These are phyloP conservation scores for Remersonia thermophila DNA, from an alignment of 2,329 filamentous ascomycete genomes.

Conservation along the genomic window DNA sequence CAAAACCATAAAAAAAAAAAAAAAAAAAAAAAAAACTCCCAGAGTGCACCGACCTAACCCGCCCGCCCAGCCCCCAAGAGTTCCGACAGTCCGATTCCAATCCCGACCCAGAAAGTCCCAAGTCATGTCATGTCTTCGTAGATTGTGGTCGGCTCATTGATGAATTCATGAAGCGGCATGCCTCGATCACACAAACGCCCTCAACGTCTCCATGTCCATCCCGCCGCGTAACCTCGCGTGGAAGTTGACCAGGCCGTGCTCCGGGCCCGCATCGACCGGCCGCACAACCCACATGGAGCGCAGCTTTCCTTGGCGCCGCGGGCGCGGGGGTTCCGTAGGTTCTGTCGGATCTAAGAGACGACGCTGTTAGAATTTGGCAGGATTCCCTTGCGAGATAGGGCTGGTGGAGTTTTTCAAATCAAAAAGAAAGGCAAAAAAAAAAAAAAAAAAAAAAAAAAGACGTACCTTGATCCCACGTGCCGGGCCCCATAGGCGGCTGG, in stretches of 20 bases:
- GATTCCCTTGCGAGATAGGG: not conserved
- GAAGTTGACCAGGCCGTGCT: slow-evolving; percentile 15
- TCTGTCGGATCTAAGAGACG: slow-evolving; percentile 2
- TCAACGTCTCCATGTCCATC: slow-evolving; percentile 14
- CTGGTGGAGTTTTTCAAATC: not conserved
- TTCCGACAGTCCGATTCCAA: too few relatives aligned
- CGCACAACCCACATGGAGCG: slow-evolving; percentile 22
- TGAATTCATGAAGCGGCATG: too few relatives aligned
- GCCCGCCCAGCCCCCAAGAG: too few relatives aligned
- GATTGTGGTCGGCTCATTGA: too few relatives aligned
- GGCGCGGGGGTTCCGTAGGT: not conserved
- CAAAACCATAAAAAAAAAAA: too few relatives aligned
- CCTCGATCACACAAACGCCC: slow-evolving; percentile 18
- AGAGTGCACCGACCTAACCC: too few relatives aligned
- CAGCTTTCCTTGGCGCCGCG: slow-evolving; percentile 8
- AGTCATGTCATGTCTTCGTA: too few relatives aligned
- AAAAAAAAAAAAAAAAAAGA: too few relatives aligned
- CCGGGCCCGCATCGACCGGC: slow-evolving; percentile 17
- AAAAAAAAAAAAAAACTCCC: too few relatives aligned
- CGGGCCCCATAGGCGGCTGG: not conserved
- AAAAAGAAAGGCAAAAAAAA: too few relatives aligned
- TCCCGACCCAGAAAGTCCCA: too few relatives aligned
- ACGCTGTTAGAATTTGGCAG: not conserved
- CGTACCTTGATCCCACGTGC: not conserved
- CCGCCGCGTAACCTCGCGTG: slow-evolving; percentile 17